These are phyloP conservation scores for Thoreauomyces humboldtii DNA, from an alignment of 192 early-diverging fungal genomes.

Conservation along the genomic window DNA sequence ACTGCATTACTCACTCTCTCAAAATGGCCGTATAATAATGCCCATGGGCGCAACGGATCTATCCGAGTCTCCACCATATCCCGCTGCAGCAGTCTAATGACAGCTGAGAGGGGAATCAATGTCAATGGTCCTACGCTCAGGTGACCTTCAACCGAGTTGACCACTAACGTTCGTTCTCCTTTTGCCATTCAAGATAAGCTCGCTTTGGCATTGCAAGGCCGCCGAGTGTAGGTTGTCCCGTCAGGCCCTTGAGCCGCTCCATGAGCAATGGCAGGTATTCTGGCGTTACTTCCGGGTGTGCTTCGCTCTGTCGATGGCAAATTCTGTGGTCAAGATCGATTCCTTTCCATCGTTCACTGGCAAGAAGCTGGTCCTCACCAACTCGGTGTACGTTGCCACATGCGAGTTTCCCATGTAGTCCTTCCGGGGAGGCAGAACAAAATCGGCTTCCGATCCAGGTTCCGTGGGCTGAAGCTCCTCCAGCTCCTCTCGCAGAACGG, in stretches of 20 bases:
- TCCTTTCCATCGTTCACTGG: not conserved
- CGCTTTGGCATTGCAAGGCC: not conserved
- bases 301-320: not conserved
- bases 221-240: not conserved
- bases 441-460: constrained; percentile 32
- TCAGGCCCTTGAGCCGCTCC: not conserved
- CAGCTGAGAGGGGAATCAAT: too few species aligned
- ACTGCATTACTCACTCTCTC: too few species aligned
- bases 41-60: not conserved
- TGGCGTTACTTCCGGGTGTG: not conserved
- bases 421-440: constrained; percentile 61
- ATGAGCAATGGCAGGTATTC: not conserved
- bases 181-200: not conserved
- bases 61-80: too few species aligned
- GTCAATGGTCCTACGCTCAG: too few species aligned
- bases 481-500: constrained; percentile 40
- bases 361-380: not conserved
- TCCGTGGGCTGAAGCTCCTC: not conserved
- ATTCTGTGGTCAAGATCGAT: not conserved
- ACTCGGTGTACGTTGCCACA: not conserved
- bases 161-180: not conserved
- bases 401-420: constrained; percentile 63
- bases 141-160: too few species aligned
- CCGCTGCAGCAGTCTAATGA: too few species aligned
- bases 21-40: constrained; percentile 13